Conservation (phyloP, 139 green algal species). For the Helicosporidium sp. region DNA sequence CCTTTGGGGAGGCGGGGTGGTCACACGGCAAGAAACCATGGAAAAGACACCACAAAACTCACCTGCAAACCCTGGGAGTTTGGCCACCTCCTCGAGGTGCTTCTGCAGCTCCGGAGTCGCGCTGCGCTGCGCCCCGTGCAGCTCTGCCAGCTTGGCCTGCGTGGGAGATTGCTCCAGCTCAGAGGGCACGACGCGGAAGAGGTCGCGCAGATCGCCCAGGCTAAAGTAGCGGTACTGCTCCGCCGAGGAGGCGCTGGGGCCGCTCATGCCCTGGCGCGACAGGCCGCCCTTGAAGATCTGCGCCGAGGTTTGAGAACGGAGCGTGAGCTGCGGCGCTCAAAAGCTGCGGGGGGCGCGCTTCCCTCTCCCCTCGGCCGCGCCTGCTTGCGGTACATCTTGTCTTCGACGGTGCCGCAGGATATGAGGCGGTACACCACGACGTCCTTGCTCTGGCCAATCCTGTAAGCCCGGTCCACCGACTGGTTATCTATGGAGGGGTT, state of each 20-base stretch:
- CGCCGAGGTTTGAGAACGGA: no score
- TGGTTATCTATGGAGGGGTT: slow-evolving; percentile 50
- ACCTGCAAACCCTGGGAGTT: slow-evolving; percentile 24
- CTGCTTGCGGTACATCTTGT: slow-evolving; percentile 77
- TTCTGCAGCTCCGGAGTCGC: slow-evolving; percentile 11
- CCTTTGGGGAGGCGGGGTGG: no score
- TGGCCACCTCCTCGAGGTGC: slow-evolving; percentile 28
- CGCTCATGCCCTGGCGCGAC: slow-evolving; percentile 36
- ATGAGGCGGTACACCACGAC: slow-evolving; percentile 74
- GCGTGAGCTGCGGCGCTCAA: not conserved
- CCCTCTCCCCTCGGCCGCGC: not conserved
- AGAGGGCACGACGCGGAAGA: slow-evolving; percentile 40
- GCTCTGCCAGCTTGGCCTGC: slow-evolving; percentile 37
- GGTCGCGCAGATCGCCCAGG: slow-evolving; percentile 46
- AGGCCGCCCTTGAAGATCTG: slow-evolving; percentile 64
- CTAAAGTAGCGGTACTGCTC: slow-evolving; percentile 49
- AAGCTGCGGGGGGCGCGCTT: not conserved
- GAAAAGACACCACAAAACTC: no score
- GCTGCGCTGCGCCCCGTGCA: slow-evolving; percentile 39
- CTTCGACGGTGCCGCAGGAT: slow-evolving; percentile 70
- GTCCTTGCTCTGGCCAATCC: slow-evolving; percentile 47
- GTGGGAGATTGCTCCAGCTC: slow-evolving; percentile 36
- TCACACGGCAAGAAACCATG: no score
- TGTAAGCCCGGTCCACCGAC: slow-evolving; percentile 63
- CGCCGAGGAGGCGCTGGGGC: slow-evolving; percentile 58